Base-by-base conservation (phyloP, 345 rosid genomes). In the Hypericum perforatum region DNA sequence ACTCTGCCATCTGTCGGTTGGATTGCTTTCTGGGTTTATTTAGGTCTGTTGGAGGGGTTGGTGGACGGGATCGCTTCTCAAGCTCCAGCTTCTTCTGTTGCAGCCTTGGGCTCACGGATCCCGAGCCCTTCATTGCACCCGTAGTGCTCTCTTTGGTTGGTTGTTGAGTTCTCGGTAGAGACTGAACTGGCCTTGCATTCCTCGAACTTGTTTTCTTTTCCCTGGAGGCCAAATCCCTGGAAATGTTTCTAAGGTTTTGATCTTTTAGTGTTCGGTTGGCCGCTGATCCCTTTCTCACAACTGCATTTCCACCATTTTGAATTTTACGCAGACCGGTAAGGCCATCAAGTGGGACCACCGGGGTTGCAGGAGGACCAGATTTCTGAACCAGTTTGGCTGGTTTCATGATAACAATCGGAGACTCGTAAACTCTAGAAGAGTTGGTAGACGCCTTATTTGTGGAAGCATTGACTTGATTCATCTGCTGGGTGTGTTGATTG, bases 331-430 rank as follows among this genome's bases (percentile, higher is more conserved):
- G 57, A 11, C 71, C 66, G 39, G 89, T 62, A 59, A 79, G 62
- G 6, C 75, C 62, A 50, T 82, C 83, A 13, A 77, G 49, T 52
- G 88, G 78, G 66, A 78, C 71, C 53, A 75, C 76, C 0, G 81
- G 74, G 56, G 86, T 69, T 56, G 80, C 60, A 57, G 77, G 72
- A 62, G 76, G 67, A 47, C 76, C 75, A 52, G 80, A 74, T 70
- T 81, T 81, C 44, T 81, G 88, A 48, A 79, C 76, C 39, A 75
- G 85, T 68, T 85, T 91, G 53, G 88, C 87, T 15, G 96, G 94
- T 73, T 91, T 91, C 92, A 91, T 91, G 58, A 91, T 87, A 70
- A 91, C 96, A 37, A 91, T 91, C 39, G 95, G 95, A 41, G 96
- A 91, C 53, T 87, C 92, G 71, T 63, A 82, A 3, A 68, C 63